Evolutionary conservation across 1,284 basidiomycete species (phyloP), one percentile per base, ranked within the genome.

Genomic region (Violaceomyces palustris): DNA sequence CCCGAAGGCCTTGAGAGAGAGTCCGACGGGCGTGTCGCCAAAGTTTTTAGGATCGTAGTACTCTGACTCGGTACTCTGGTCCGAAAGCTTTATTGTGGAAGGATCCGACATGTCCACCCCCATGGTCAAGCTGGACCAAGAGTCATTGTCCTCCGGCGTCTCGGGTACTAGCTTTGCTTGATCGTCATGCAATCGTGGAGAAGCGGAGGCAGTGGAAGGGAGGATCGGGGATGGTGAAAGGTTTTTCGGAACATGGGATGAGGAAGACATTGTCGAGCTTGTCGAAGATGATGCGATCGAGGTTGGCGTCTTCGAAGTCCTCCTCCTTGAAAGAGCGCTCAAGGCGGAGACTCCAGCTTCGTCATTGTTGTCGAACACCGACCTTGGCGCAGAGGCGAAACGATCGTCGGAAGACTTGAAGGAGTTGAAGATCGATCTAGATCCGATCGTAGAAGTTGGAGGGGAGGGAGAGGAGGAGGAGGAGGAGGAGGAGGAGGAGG

Each of bases 301-400:
- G 26, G 9, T 27, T 12, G 41, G 44, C 29, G 24, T 47, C 37
- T 4, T 40, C 29, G 21, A 19, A 19, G 11, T 19, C 17, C 32
- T 34, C 5, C 32, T 8, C 8, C 51, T 48, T 11, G 50, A 32
- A 3, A 59, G 47, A 21, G 44, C 47, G 4, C 44, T 46, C 3
- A 54, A 24, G 17, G 19, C n/a, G 3, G 47, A 40, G 3, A n/a
- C n/a, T n/a, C n/a, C n/a, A n/a, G n/a, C n/a, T 41, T 45, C 6
- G 47, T 47, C 23, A n/a, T 45, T 47, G 15, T 54, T 48, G 23
- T 59, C 56, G 17, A 59, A 59, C 6, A 59, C 56, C 2, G 56
- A 59, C 3, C 32, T 53, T n/a, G 56, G 56, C 10, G 47, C 56
- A 25, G 10, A 24, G 17, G 42, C 18, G n/a, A n/a, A n/a, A n/a